Conservation (phyloP, 2,329 filamentous ascomycete genomes). For the Chrysosporium keratinophilum region DNA sequence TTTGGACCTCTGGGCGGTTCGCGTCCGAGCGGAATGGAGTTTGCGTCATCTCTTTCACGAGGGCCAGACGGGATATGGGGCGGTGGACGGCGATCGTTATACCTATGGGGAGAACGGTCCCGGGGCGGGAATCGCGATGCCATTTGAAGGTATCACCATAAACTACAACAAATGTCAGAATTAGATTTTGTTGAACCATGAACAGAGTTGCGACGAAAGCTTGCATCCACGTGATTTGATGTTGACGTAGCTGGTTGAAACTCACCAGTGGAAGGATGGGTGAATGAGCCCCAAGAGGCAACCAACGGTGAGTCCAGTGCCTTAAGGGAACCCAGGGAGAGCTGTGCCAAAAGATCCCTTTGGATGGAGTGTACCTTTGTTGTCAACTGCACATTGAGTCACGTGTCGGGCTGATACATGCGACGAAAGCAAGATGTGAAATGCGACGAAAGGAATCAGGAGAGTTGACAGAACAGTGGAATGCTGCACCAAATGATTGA, state of each 20-base stretch:
- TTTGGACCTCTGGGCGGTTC: conserved; percentile 77
- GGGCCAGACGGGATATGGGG: conserved; percentile 43
- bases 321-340: background rate
- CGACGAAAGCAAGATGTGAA: background rate
- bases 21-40: conserved; percentile 47
- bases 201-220: background rate
- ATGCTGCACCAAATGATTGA: background rate
- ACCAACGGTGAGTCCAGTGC: background rate
- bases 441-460: background rate
- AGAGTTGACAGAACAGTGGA: background rate
- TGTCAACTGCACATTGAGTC: background rate
- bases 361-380: background rate
- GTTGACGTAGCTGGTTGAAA: background rate
- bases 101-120: conserved; percentile 61
- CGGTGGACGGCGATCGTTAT: conserved; percentile 53
- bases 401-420: background rate
- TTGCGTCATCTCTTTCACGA: conserved; percentile 47
- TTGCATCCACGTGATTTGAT: background rate
- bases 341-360: background rate
- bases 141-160: conserved; percentile 27
- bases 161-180: conserved; percentile 5
- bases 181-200: background rate
- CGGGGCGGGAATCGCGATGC: conserved; percentile 55
- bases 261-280: background rate
- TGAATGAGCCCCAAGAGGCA: background rate